Conservation (phyloP, 176 grass and related monocot genomes). For the Pontederia crassipes region DNA sequence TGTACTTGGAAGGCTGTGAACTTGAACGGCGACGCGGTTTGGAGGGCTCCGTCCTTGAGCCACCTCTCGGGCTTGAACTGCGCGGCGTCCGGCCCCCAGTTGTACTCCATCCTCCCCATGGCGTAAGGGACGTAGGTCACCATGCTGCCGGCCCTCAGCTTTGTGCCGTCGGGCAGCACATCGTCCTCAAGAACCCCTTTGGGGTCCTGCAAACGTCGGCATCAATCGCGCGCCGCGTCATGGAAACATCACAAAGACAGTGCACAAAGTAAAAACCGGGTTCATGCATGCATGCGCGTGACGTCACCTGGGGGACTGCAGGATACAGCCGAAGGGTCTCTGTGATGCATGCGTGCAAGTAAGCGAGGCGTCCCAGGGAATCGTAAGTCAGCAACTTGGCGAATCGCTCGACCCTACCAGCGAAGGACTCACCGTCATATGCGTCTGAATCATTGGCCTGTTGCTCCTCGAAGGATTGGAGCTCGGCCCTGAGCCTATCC, state of each 20-base stretch:
- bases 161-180: slow-evolving; percentile 84
- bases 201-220: slow-evolving; percentile 42
- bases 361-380: slow-evolving; percentile 58
- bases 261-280: neutral
- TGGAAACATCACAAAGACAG: neutral
- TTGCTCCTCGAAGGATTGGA: slow-evolving; percentile 59
- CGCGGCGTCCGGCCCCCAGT: slow-evolving; percentile 77
- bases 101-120: slow-evolving; percentile 96
- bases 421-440: slow-evolving; percentile 26
- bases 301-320: slow-evolving; percentile 63
- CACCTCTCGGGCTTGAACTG: slow-evolving; percentile 69
- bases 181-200: slow-evolving; percentile 86
- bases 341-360: slow-evolving; percentile 84
- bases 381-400: slow-evolving; percentile 63
- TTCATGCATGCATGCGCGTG: neutral
- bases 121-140: slow-evolving; percentile 89
- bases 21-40: slow-evolving; percentile 81
- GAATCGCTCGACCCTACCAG: slow-evolving; percentile 42
- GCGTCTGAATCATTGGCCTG: slow-evolving; percentile 41
- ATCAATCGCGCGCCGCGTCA: neutral
- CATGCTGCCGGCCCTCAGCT: slow-evolving; percentile 74
- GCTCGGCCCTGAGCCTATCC: slow-evolving; percentile 57
- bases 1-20: slow-evolving; percentile 92
- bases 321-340: slow-evolving; percentile 88
- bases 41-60: slow-evolving; percentile 62